Evolutionary conservation across 306 rosid species (phyloP).

Genomic region (Quercus cerris): DNA sequence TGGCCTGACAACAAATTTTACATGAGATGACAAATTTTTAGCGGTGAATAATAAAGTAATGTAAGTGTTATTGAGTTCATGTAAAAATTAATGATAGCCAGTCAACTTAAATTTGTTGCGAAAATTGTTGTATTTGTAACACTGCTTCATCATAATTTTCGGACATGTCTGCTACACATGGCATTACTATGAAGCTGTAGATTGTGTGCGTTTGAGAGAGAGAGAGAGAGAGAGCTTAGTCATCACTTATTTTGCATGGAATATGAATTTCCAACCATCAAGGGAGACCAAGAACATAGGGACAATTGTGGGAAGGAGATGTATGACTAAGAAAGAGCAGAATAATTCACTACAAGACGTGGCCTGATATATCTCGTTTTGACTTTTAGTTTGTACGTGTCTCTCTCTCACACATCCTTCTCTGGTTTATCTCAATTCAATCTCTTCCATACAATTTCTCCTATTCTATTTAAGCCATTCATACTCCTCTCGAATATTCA

Average conservation of each 20-base stretch:
- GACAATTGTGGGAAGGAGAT: background rate
- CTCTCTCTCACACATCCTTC: slow-evolving; percentile 3
- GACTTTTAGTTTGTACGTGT: slow-evolving; percentile 12
- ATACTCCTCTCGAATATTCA: background rate
- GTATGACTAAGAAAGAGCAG: background rate
- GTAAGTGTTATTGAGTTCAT: accelerated
- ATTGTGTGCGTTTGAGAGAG: background rate
- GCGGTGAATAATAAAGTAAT: no score
- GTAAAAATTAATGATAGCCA: no score
- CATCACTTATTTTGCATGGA: background rate
- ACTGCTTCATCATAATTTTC: no score
- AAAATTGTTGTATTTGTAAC: no score
- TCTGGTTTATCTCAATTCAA: slow-evolving; percentile 8
- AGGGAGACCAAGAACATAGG: background rate
- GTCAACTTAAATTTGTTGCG: no score
- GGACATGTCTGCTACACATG: background rate
- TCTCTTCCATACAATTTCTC: slow-evolving; percentile 29
- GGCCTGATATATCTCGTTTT: slow-evolving; percentile 23
- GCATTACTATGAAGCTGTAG: background rate
- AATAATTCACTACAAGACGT: slow-evolving; percentile 15
- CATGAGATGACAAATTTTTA: accelerated
- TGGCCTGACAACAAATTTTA: no score
- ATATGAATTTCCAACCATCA: background rate
- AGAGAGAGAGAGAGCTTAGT: background rate
- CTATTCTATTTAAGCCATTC: slow-evolving; percentile 1